Conservation (phyloP, 169 alveolate species). For the Theileria orientalis region DNA sequence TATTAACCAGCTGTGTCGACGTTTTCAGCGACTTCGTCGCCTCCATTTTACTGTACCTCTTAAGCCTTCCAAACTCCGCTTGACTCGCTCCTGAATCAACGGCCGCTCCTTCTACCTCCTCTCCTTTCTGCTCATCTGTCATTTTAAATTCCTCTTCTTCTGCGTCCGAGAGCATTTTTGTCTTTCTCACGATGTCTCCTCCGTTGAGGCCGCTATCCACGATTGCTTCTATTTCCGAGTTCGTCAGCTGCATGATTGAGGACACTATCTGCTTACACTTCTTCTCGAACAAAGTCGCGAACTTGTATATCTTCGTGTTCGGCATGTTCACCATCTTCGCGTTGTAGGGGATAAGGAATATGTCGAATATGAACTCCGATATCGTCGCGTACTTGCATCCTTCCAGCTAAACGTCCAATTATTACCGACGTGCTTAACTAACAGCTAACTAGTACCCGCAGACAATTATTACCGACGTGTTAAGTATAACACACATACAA, state of each 20-base stretch:
- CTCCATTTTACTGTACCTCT: neutral
- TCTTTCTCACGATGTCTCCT: conserved; percentile 1
- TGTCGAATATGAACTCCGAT: conserved; percentile 65
- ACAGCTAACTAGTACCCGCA: too few species aligned
- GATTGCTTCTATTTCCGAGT: conserved; percentile 1
- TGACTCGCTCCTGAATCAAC: neutral
- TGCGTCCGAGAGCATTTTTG: neutral
- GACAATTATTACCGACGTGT: too few species aligned
- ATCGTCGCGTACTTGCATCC: conserved; percentile 37
- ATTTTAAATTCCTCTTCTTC: neutral
- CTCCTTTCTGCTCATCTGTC: neutral
- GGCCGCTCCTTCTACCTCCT: neutral
- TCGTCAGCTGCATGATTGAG: conserved; percentile 12
- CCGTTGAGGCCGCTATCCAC: conserved; percentile 8
- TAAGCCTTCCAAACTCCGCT: too few species aligned
- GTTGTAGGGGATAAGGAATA: conserved; percentile 64
- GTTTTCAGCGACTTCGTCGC: neutral
- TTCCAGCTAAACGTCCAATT: conserved; percentile 39
- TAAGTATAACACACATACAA: too few species aligned
- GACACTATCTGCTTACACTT: conserved; percentile 56
- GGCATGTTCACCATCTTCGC: conserved; percentile 76
- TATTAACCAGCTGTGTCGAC: neutral
- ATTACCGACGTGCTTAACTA: neutral
- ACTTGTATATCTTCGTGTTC: conserved; percentile 66
- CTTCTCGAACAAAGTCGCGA: conserved; percentile 65